These are phyloP conservation scores for Torulaspora delbrueckii DNA, from an alignment of 805 yeast species.

Conservation along the genomic window DNA sequence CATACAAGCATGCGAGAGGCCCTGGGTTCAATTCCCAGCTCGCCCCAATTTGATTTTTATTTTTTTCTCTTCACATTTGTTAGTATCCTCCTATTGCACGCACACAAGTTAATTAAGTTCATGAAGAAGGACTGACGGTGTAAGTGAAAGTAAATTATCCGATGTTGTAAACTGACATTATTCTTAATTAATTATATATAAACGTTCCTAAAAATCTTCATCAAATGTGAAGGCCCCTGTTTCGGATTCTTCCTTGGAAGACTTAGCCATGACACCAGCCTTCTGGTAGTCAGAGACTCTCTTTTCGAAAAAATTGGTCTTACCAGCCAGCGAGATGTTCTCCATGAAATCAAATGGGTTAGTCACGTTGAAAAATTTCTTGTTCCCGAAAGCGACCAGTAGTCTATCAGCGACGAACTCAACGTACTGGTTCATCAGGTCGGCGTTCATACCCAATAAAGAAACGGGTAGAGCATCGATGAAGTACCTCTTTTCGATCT, in stretches of 20 bases:
- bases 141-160: background rate
- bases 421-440: constrained; percentile 94
- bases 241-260: constrained; percentile 45
- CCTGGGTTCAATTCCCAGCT: constrained; percentile 53
- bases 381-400: constrained; percentile 83
- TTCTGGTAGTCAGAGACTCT: constrained; percentile 98
- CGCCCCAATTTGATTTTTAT: constrained; percentile 24
- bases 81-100: no score
- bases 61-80: no score
- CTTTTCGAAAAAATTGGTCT: constrained; percentile 98
- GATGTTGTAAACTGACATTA: background rate
- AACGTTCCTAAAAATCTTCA: constrained; percentile 72
- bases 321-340: constrained; percentile 96
- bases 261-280: constrained; percentile 95
- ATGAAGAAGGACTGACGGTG: no score
- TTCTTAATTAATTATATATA: constrained; percentile 1
- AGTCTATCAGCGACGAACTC: constrained; percentile 97
- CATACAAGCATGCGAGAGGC: constrained; percentile 43
- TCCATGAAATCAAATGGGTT: constrained; percentile 99
- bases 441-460: constrained; percentile 89
- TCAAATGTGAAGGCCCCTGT: constrained; percentile 72
- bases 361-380: constrained; percentile 77
- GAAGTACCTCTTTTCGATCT: constrained; percentile 88
- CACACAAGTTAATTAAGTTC: no score
- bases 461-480: constrained; percentile 93